These are phyloP conservation scores for Neopestalotiopsis sp. DNA, from an alignment of 2,329 filamentous ascomycete species.

Conservation along the genomic window DNA sequence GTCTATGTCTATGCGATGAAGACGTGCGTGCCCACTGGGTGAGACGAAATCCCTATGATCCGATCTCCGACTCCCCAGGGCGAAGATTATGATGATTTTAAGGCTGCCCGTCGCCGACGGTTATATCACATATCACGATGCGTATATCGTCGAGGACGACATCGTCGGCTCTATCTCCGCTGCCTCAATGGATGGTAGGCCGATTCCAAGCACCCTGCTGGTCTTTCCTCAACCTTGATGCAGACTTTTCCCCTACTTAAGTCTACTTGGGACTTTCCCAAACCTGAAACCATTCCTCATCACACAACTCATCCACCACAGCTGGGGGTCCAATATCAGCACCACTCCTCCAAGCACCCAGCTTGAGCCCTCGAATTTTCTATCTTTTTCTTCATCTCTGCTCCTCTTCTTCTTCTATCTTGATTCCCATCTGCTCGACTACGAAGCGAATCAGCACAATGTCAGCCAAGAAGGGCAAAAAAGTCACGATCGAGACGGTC, in stretches of 20 bases:
- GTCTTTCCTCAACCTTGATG: not conserved
- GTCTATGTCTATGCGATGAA: too few species aligned
- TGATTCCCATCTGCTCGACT: not conserved
- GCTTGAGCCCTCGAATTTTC: slow-evolving; percentile 29
- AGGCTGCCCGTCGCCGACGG: not conserved
- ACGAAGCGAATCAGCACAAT: not conserved
- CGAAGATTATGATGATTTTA: not conserved
- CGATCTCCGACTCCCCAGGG: too few species aligned
- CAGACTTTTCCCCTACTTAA: not conserved
- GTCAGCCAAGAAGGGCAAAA: slow-evolving; percentile 16
- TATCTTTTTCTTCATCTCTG: not conserved
- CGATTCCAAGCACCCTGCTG: not conserved
- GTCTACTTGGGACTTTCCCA: slow-evolving; percentile 16
- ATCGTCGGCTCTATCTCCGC: not conserved
- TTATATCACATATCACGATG: not conserved
- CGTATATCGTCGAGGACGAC: not conserved
- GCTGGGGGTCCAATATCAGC: not conserved
- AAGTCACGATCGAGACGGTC: slow-evolving; percentile 18
- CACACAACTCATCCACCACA: not conserved
- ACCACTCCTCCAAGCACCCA: slow-evolving; percentile 6
- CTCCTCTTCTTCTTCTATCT: not conserved
- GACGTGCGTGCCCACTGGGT: not conserved
- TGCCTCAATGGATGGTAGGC: not conserved
- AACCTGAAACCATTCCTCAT: not conserved
- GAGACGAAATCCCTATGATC: not conserved